Base-by-base conservation (phyloP, 441 rosid genomes). In the Rhodomyrtus psidioides region DNA sequence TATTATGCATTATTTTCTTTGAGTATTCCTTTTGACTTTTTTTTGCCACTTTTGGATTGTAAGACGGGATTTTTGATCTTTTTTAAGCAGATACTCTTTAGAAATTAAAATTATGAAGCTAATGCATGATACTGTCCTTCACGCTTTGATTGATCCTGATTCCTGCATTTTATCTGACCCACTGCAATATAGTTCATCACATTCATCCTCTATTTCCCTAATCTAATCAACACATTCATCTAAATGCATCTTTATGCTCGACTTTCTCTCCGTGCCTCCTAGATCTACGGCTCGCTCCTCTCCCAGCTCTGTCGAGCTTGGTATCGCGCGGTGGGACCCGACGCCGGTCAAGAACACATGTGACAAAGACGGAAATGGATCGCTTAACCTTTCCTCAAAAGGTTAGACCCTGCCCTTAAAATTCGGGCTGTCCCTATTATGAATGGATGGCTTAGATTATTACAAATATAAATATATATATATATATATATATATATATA, bases 51-150 rank as follows among this genome's bases (percentile, higher is more conserved):
- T 54, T 84, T 86, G 87, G 82, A 74, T 89, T 49, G 75, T 98
- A 87, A 92, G 99, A 89, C 98, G 99, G 70, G 49, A 44, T 44
- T 2, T 44, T 44, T 98, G 65, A 85, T 96, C 88, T 95, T 95
- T 93, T 98, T 98, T 86, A 96, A 96, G 92, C 91, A 98, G 88
- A 98, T 96, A 81, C 96, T 98, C 9, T 49, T 49, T 49, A 49
- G 51, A 49, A 49, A 49, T 49, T 10, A 49, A 49, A 49, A 49
- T 49, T 10, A 49, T 49, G 51, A 49, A 49, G 3, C 51, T 49
- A 49, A 10, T 49, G 51, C 51, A 59, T 1, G 46, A 34, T 44
- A 9, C 2, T 39, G 46, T 65, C 76, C 46, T 34, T 9, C 76
- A 10, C 34, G 34, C 46, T 19, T 34, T 9, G 76, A 39, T 19